phyloP scores from a whole-genome alignment of 2,329 filamentous ascomycete genomes.

The Thelonectria olida region DNA sequence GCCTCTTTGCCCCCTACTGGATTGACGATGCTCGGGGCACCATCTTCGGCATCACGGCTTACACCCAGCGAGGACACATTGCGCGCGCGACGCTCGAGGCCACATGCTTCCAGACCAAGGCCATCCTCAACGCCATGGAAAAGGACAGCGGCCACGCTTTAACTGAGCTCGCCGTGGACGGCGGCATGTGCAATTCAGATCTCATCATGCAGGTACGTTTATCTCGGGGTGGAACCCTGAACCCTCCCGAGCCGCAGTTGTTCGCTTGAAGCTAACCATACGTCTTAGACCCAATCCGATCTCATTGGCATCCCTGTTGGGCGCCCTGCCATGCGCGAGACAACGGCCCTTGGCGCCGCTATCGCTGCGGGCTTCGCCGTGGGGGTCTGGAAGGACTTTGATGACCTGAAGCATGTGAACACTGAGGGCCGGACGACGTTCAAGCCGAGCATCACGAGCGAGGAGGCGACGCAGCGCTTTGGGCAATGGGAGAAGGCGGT shows the following conservation, averaged over 20 bases:
- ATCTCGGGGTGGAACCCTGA: not conserved
- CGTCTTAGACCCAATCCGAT: slow-evolving; percentile 74
- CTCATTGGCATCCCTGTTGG: slow-evolving; percentile 82
- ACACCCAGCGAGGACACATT: slow-evolving; percentile 80
- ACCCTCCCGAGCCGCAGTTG: not conserved
- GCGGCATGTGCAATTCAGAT: slow-evolving; percentile 83
- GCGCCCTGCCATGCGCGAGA: slow-evolving; percentile 84
- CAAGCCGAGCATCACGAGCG: slow-evolving; percentile 68
- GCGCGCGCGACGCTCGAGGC: slow-evolving; percentile 83
- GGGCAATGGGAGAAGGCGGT: slow-evolving; percentile 80
- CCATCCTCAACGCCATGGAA: slow-evolving; percentile 83
- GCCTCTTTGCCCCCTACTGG: slow-evolving; percentile 86
- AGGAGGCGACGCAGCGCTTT: slow-evolving; percentile 71
- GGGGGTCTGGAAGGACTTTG: slow-evolving; percentile 77
- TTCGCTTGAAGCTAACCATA: slow-evolving; percentile 8
- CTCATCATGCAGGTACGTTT: slow-evolving; percentile 74
- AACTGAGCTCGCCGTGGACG: slow-evolving; percentile 80
- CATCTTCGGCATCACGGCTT: slow-evolving; percentile 80
- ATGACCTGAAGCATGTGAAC: slow-evolving; percentile 77
- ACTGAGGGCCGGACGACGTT: slow-evolving; percentile 74
- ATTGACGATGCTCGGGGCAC: slow-evolving; percentile 84
- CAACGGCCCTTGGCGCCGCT: slow-evolving; percentile 81
- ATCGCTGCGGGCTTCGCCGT: slow-evolving; percentile 85
- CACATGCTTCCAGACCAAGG: slow-evolving; percentile 85
- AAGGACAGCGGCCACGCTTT: slow-evolving; percentile 80